Percentiles rank a stretch among this genome's conserved stretches.
Conservation (phyloP, 2,329 filamentous ascomycete species). For the Cladosporium sphaerospermum region DNA sequence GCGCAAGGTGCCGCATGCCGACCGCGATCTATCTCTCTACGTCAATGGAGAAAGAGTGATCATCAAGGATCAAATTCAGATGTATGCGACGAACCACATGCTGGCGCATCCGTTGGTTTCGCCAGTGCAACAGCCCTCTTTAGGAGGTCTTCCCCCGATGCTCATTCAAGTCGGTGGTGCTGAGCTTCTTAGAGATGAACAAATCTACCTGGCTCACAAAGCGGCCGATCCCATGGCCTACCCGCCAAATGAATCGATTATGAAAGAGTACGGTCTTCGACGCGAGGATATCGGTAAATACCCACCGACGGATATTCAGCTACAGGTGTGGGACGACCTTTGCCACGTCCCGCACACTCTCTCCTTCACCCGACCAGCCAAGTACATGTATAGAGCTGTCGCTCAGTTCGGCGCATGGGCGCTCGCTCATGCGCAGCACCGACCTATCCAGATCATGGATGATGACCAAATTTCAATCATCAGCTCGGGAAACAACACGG, state of each 20-base stretch:
- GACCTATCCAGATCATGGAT: slow-evolving; percentile 71
- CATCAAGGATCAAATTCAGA: slow-evolving; percentile 88
- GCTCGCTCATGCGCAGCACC: slow-evolving; percentile 72
- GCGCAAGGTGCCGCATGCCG: slow-evolving; percentile 18
- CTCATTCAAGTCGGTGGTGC: slow-evolving; percentile 82
- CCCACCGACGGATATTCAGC: slow-evolving; percentile 80
- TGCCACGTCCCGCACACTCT: slow-evolving; percentile 89
- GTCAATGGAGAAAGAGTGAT: slow-evolving; percentile 65
- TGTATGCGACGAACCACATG: slow-evolving; percentile 77
- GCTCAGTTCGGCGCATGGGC: slow-evolving; percentile 93
- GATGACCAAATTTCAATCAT: slow-evolving; percentile 73
- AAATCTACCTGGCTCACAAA: slow-evolving; percentile 92
- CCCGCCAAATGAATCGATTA: slow-evolving; percentile 57
- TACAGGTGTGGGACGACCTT: slow-evolving; percentile 93
- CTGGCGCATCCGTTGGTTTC: slow-evolving; percentile 85
- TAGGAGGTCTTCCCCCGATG: slow-evolving; percentile 83
- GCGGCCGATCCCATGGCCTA: slow-evolving; percentile 78
- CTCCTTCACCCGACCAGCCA: slow-evolving; percentile 93
- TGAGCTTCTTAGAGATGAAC: slow-evolving; percentile 86
- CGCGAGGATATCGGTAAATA: slow-evolving; percentile 55
- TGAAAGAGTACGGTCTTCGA: slow-evolving; percentile 57
- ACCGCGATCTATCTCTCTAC: slow-evolving; percentile 52
- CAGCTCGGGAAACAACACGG: slow-evolving; percentile 47
- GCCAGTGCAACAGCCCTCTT: slow-evolving; percentile 75
- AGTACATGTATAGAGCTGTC: slow-evolving; percentile 89